Evolutionary conservation across 2,329 filamentous ascomycete genomes (phyloP).

Genomic region (Dichotomopilus funicola): DNA sequence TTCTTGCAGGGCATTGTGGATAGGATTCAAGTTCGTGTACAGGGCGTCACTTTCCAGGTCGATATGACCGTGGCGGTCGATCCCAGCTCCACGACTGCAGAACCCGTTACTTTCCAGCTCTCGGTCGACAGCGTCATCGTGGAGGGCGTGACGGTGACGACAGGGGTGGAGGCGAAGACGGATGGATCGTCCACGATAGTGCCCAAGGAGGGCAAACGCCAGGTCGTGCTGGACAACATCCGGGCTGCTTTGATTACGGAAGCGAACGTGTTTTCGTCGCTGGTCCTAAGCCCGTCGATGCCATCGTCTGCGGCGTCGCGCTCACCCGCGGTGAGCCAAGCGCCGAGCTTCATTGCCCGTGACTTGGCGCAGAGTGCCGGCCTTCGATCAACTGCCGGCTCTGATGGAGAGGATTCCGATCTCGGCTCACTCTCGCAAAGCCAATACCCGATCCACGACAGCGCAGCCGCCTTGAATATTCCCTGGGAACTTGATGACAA

Average conservation of each 20-base stretch:
- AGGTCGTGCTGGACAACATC: constrained; percentile 57
- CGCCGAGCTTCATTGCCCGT: constrained; percentile 7
- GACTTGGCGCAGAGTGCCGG: constrained; percentile 13
- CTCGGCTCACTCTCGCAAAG: constrained; percentile 26
- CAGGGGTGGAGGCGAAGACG: constrained; percentile 16
- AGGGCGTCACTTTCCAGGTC: constrained; percentile 58
- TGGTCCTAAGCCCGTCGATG: constrained; percentile 52
- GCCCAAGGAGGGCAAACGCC: constrained; percentile 58
- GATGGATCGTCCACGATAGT: constrained; percentile 32
- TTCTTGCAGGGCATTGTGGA: constrained; percentile 71
- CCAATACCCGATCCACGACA: constrained; percentile 38
- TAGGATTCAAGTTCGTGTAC: constrained; percentile 60
- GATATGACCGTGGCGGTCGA: constrained; percentile 54
- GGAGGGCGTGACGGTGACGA: constrained; percentile 54
- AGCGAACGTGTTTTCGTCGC: constrained; percentile 55
- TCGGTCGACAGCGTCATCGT: constrained; percentile 58
- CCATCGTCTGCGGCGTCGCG: constrained; percentile 49
- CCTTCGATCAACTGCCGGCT: constrained; percentile 28
- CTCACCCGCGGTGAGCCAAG: constrained; percentile 35
- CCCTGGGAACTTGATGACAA: constrained; percentile 33
- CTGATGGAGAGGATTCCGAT: constrained; percentile 19
- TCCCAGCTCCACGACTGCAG: constrained; percentile 37
- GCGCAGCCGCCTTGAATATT: constrained; percentile 50
- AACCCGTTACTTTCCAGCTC: constrained; percentile 58
- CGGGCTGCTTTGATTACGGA: constrained; percentile 62